These are phyloP conservation scores for Xylariaceae sp. DNA, from an alignment of 2,329 filamentous ascomycete species.

Conservation along the genomic window DNA sequence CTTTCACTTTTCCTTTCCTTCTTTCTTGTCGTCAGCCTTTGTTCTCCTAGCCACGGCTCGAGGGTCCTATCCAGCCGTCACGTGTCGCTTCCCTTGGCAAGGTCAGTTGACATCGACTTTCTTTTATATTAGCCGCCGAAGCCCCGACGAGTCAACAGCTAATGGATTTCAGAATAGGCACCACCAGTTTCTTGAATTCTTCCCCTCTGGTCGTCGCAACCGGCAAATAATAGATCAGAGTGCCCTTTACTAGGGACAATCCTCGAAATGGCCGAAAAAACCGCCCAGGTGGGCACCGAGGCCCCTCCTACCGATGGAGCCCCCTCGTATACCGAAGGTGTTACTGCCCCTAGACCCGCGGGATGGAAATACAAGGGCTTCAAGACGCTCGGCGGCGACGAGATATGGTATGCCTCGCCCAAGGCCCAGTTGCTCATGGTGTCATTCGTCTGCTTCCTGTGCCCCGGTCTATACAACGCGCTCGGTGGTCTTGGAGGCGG, in stretches of 20 bases:
- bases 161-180: constrained; percentile 2
- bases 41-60: constrained; percentile 8
- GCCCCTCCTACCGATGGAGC: constrained; percentile 10
- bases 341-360: constrained; percentile 34
- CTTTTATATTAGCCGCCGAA: not conserved
- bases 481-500: constrained; percentile 60
- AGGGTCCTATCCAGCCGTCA: constrained; percentile 7
- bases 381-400: constrained; percentile 44
- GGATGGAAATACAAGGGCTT: constrained; percentile 65
- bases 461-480: constrained; percentile 69
- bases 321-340: constrained; percentile 19
- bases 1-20: not conserved
- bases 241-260: not conserved
- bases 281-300: constrained; percentile 5
- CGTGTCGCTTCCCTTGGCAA: constrained; percentile 9
- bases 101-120: constrained; percentile 10
- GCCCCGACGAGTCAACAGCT: not conserved
- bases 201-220: not conserved
- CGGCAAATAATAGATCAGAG: not conserved
- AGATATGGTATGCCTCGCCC: constrained; percentile 68
- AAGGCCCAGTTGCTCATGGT: constrained; percentile 67
- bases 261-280: constrained; percentile 14
- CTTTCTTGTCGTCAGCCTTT: constrained; percentile 6
- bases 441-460: constrained; percentile 64
- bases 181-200: not conserved